Base-by-base conservation (phyloP, 495 filamentous ascomycete genomes). In the Tetracladium marchalianum region DNA sequence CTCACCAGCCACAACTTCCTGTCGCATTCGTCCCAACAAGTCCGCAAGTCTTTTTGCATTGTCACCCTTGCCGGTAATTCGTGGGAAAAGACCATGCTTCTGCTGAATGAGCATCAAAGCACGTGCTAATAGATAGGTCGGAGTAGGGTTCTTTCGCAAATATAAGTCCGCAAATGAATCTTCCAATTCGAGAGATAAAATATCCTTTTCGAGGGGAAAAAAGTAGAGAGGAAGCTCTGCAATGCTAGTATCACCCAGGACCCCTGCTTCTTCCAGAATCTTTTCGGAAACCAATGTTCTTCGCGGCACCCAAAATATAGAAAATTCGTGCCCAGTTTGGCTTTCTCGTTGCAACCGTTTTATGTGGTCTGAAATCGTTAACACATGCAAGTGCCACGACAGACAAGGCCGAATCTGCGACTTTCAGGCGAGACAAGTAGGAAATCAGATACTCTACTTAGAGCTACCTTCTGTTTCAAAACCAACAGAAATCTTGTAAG, bases 51-150 rank as follows among this genome's bases (percentile, higher is more conserved):
- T 78, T 49, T 88, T 85, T 15, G 89, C 90, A 66, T 94, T 82
- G 59, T 97, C 89, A 15, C 93, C 93, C 66, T 99, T 99, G 35
- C 93, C 93, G 35, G 93, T 81, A 54, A 99, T 93, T 7, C 90
- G 79, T 31, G 93, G 92, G 56, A 97, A 97, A 39, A 97, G 80
- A 6, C 93, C 93, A 63, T 96, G 81, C 49, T 81, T 80, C 59
- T 87, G 82, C 62, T 99, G 93, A 44, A 96, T 80, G 17, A 76
- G 80, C 93, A 99, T 97, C 45, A 99, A 70, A n/a, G 93, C 90
- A 59, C 82, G 82, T 37, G 93, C 87, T 43, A 90, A 75, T 17
- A 92, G 73, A 58, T 90, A 95, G 24, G 89, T 81, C 19, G 84
- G 79, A 2, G 89, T 94, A 17, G 90, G 86, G 62, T 97, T 88